Base-by-base conservation (phyloP, 73 alveolate species). In the Halteria grandinella region DNA sequence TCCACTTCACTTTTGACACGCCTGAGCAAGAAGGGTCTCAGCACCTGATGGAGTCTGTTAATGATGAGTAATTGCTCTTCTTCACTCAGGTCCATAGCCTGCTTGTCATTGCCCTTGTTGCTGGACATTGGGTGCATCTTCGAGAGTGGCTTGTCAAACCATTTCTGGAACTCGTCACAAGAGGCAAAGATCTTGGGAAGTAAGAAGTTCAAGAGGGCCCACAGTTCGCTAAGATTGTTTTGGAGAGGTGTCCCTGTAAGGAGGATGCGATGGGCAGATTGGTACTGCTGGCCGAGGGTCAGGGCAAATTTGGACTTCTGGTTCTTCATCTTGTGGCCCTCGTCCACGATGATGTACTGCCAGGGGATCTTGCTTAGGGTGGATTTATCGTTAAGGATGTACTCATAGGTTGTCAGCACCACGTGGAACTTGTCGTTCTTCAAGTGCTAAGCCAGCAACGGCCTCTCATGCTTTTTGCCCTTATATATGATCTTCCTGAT, bases 271-370 rank as follows among this genome's bases (percentile, higher is more conserved):
- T 95, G 94, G n/a, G 92, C 98, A 63, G 97, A 85, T 48, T 79
- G 29, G 88, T 92, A 95, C 79, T 92, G 92, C 24, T 93, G 88
- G n/a, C 99, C 99, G 45, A 95, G 75, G 37, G 97, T 95, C 59
- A 89, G 92, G 25, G 99, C 97, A 75, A 97, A 95, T 75, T 97
- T 97, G 23, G 97, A 87, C 77, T 94, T 93, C 53, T 93, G 86
- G 85, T 95, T 97, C 84, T 97, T 97, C 99, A 97, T 97, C 69
- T 99, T 88, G 87, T 97, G 99, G 37, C 99, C 99, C 86, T 97
- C 99, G 85, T 97, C 99, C 14, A 97, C 99, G 52, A 97, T 93
- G 20, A 97, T 95, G 85, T 95, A 95, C 85, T 92, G 95, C 95
- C 96, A 85, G 64, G 91, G 93, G 34, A 94, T 89, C 78, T 94